Evolutionary conservation across 2,329 filamentous ascomycete species (phyloP), one percentile per base, ranked within the genome.

Genomic region (Aspergillus alliaceus): DNA sequence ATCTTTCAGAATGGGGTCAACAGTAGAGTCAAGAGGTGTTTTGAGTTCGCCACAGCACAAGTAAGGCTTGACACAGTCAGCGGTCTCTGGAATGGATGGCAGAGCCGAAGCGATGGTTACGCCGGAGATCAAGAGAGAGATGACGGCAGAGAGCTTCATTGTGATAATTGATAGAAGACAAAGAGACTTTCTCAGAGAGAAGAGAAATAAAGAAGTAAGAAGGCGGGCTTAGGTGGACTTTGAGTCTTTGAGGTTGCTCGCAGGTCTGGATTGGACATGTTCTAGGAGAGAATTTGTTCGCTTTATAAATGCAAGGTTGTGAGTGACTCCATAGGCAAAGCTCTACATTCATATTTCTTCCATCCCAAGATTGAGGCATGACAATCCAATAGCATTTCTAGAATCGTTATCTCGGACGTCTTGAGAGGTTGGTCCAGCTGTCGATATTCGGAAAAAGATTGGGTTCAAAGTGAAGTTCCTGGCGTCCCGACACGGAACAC

Each of bases 61-160:
- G 8, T 64, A 50, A 2, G 66, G 42, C 15, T 29, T 54, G 55
- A 69, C 42, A 46, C 68, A 70, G 1, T 64, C 40, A 8, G 59
- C 57, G 11, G 4, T 57, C 32, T 18, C 57, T 24, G 12, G 40
- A n/a, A 49, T 39, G 35, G 56, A 49, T 24, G 67, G 64, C 12
- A 61, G 25, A 15, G 72, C 72, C 46, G 69, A 64, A 15, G 67
- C 72, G 56, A 73, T 59, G 53, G 65, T 60, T 42, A 65, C 64
- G 35, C 64, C 59, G 49, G 62, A 66, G 48, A 72, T 64, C 48
- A 75, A 53, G 37, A 69, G 52, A 51, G 72, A 70, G 60, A 74
- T 37, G 27, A 62, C 49, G 22, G 57, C 59, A 29, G 62, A 59
- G 62, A 69, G 59, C 59, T 65, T 66, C 69, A 72, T 71, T 47